Evolutionary conservation across 2,329 filamentous ascomycete genomes (phyloP).

Genomic region (Curvularia eragrostidis): DNA sequence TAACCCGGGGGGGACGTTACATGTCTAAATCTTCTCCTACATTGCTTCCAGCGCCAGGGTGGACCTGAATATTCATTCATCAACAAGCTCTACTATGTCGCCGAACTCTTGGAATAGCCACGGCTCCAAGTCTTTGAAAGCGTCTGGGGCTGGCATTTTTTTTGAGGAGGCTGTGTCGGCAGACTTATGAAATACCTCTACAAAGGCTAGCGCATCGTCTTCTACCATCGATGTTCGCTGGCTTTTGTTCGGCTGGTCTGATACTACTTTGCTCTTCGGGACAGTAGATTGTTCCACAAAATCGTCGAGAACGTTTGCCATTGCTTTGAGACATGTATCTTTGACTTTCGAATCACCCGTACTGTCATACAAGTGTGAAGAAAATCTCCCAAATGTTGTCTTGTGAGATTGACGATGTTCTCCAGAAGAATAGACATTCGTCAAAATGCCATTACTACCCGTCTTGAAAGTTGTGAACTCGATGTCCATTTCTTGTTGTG

Average conservation of each 20-base stretch:
- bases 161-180: background rate
- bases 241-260: background rate
- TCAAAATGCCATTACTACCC: background rate
- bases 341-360: background rate
- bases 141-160: slow-evolving; percentile 24
- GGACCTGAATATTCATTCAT: slow-evolving; percentile 17
- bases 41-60: no score
- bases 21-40: background rate
- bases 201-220: background rate
- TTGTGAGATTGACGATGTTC: background rate
- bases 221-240: background rate
- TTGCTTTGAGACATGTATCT: background rate
- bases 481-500: slow-evolving; percentile 9
- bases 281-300: background rate
- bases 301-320: no score
- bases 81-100: slow-evolving; percentile 49
- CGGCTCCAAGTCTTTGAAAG: slow-evolving; percentile 44
- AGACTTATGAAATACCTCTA: slow-evolving; percentile 1
- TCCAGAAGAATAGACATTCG: no score
- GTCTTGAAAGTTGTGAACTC: background rate
- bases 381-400: background rate
- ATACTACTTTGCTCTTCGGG: background rate
- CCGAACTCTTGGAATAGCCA: slow-evolving; percentile 52
- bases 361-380: background rate
- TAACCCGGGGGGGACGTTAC: no score